Base-by-base conservation (phyloP, 805 yeast species). In the Suhomyces sp. region DNA sequence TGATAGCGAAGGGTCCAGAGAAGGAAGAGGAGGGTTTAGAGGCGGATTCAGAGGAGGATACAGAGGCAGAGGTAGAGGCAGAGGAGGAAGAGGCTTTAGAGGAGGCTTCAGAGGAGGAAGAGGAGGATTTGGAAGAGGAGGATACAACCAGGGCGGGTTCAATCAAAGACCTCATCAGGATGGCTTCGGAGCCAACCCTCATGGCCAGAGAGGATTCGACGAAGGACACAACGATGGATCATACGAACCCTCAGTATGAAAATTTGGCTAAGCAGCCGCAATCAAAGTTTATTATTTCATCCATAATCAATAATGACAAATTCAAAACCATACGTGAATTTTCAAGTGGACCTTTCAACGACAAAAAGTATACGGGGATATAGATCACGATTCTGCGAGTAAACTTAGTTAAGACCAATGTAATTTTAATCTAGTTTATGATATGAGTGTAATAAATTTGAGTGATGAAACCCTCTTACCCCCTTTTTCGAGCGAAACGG, bases 21-120 rank as follows among this genome's bases (percentile, higher is more conserved):
- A 67, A 13, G 63, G 65, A 0, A 80, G 80, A 51, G 76, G 80
- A 2, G 80, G 80, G 2, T 69, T 69, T 13, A 68, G 75, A 43
- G 64, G 65, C 35, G 67, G 70, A 8, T 53, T 52, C 29, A 60
- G 72, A 53, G 70, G 73, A 6, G 56, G 60, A 2, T 61, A 60
- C 19, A 56, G 69, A 46, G 55, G 54, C 44, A 43, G 62, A 35
- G 55, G 53, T 2, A 55, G 65, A 17, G 68, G 66, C n/a, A 60
- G 65, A 2, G 43, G 40, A 9, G 44, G 45, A 21, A 31, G 40
- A 39, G 48, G 52, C 6, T 29, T 25, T 17, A 39, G 51, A 43
- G 43, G 49, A 3, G 55, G 55, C 17, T 46, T 37, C 29, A n/a
- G 53, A 29, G 51, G 51, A 17, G 33, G 51, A 35, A 19, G 44